Percentiles rank a stretch among this genome's conserved stretches.
These are phyloP conservation scores for Trypanosomatidae sp. DNA, from an alignment of 208 protist species.

Conservation along the genomic window DNA sequence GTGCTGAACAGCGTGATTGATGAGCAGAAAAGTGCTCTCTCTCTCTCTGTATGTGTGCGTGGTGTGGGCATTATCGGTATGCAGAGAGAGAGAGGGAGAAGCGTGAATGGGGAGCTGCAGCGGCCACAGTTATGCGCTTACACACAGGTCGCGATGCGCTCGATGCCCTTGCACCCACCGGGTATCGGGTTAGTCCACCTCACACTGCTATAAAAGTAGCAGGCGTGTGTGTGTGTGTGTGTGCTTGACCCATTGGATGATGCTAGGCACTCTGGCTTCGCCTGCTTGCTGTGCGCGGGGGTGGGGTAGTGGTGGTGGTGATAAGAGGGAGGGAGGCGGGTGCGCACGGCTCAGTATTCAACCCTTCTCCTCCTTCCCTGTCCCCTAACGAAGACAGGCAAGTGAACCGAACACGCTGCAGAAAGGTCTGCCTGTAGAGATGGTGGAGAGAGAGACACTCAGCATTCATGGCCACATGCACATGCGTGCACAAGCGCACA, in stretches of 20 bases:
- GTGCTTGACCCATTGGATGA: neutral
- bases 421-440: neutral
- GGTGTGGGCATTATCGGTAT: neutral
- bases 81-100: neutral
- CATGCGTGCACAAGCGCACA: neutral
- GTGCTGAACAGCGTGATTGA: neutral
- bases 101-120: too few relatives aligned
- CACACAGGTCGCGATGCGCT: neutral
- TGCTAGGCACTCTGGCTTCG: neutral
- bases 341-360: neutral
- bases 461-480: neutral
- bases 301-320: neutral
- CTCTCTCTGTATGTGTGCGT: neutral
- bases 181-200: neutral
- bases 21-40: neutral
- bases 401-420: neutral
- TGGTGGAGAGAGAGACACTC: neutral
- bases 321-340: neutral
- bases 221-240: neutral
- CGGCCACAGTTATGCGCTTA: too few relatives aligned
- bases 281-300: neutral
- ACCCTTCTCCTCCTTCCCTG: neutral
- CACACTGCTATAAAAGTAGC: neutral
- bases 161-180: neutral
- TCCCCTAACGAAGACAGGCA: neutral